A percentile compares a stretch with the other conserved stretches of the same genome.
phyloP scores from a whole-genome alignment of 2,329 filamentous ascomycete species.

The Beauveria scarabaeidicola region DNA sequence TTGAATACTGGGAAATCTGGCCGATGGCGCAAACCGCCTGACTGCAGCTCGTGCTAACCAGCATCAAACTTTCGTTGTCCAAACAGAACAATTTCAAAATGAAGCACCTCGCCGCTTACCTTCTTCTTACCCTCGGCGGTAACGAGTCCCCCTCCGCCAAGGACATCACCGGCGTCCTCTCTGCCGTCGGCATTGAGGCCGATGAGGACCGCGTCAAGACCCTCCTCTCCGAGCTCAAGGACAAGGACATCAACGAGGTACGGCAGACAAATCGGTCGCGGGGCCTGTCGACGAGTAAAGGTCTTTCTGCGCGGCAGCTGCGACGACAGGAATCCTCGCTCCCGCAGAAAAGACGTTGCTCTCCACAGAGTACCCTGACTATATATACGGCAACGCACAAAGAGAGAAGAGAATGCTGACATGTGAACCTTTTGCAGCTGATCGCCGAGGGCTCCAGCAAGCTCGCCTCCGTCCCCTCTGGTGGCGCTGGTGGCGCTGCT shows the following conservation, averaged over 20 bases:
- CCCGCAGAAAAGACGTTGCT: not conserved
- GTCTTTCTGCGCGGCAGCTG: not conserved
- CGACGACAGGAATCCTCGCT: not conserved
- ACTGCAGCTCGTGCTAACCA: not conserved
- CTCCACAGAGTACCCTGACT: not conserved
- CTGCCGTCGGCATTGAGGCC: conserved; percentile 89
- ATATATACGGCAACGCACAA: not conserved
- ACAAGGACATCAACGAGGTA: conserved; percentile 91
- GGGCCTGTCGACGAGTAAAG: not conserved
- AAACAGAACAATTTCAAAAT: conserved; percentile 58
- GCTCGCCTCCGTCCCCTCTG: conserved; percentile 95
- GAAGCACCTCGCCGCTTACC: conserved; percentile 99
- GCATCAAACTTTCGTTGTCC: conserved; percentile 4
- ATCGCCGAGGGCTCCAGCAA: conserved; percentile 84
- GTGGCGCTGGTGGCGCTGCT: conserved; percentile 68
- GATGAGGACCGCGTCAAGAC: conserved; percentile 78
- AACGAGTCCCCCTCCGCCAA: conserved; percentile 78
- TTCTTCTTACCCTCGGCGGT: conserved; percentile 89
- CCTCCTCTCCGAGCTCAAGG: conserved; percentile 84
- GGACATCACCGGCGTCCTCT: conserved; percentile 84
- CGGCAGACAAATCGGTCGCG: conserved; percentile 20
- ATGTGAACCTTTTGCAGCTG: conserved; percentile 48
- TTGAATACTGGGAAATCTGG: not conserved
- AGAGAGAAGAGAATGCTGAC: conserved; percentile 14
- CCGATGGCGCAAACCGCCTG: not conserved